These are phyloP conservation scores for Thraustochytrium striatum DNA, from an alignment of 352 stramenopile species.

Conservation along the genomic window DNA sequence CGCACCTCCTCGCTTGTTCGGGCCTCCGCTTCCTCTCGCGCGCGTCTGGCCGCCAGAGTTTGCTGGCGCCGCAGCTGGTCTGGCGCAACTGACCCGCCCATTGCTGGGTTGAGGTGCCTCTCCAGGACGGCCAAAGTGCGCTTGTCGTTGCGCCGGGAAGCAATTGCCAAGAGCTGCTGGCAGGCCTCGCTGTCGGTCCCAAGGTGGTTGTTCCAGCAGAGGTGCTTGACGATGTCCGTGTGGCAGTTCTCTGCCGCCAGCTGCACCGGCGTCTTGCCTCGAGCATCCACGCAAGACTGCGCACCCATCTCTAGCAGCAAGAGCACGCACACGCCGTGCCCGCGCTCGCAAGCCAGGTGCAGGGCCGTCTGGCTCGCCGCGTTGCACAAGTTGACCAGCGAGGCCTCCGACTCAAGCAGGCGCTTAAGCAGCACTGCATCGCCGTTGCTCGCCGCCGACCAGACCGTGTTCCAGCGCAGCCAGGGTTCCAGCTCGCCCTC, in stretches of 20 bases:
- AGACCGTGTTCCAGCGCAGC: neutral
- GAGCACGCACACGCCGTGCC: conserved; percentile 49
- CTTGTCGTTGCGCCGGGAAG: neutral
- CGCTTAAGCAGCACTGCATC: conserved; percentile 5
- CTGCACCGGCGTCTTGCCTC: conserved; percentile 52
- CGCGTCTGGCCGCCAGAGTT: too few relatives aligned
- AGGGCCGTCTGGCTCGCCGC: conserved; percentile 47
- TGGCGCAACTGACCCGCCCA: too few relatives aligned
- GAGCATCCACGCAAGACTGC: conserved; percentile 31
- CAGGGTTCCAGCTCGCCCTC: neutral
- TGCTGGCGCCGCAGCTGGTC: neutral
- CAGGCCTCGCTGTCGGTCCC: neutral
- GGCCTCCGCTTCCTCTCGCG: neutral
- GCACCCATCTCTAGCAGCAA: conserved; percentile 54
- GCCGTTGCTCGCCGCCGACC: neutral
- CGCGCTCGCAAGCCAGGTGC: conserved; percentile 53
- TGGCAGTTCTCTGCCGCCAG: conserved; percentile 53
- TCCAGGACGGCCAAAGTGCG: neutral
- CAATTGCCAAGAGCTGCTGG: neutral
- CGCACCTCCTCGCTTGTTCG: neutral
- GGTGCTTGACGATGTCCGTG: conserved; percentile 51
- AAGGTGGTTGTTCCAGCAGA: conserved; percentile 1
- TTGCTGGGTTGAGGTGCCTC: neutral
- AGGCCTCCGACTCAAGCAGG: neutral
- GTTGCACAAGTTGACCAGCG: conserved; percentile 22